These are phyloP conservation scores for Ceratorhiza oryzae-sativae DNA, from an alignment of 1,284 basidiomycete genomes.

Conservation along the genomic window DNA sequence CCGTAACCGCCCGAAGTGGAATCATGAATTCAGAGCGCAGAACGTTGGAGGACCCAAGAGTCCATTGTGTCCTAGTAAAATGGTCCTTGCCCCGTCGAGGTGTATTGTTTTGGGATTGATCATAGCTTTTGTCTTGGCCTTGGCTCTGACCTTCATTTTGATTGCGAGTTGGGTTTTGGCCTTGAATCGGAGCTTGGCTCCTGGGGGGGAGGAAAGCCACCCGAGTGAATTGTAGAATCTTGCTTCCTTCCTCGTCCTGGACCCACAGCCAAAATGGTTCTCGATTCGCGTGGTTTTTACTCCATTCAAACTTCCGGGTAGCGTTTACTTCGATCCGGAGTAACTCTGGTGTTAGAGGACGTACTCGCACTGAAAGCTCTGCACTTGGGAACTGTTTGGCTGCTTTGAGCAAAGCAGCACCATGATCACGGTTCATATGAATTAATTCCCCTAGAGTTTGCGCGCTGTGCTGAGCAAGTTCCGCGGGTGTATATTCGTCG, in stretches of 20 bases:
- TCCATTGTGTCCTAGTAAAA: not conserved
- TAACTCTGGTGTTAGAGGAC: slow-evolving; percentile 84
- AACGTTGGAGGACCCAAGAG: slow-evolving; percentile 48
- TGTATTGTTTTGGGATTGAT: slow-evolving; percentile 50
- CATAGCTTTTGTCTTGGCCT: slow-evolving; percentile 44
- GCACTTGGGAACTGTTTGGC: slow-evolving; percentile 88
- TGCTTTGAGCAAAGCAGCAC: slow-evolving; percentile 77
- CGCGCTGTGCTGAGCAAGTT: slow-evolving; percentile 78
- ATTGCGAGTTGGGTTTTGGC: not conserved
- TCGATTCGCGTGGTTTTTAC: slow-evolving; percentile 73
- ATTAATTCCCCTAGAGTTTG: slow-evolving; percentile 83
- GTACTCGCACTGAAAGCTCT: slow-evolving; percentile 71
- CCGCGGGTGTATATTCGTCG: slow-evolving; percentile 80
- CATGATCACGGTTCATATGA: slow-evolving; percentile 88
- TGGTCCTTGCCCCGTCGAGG: not conserved
- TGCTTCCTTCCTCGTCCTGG: slow-evolving; percentile 80
- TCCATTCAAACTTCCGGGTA: slow-evolving; percentile 85
- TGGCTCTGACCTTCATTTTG: not conserved
- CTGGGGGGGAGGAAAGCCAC: slow-evolving; percentile 65
- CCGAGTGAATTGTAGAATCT: slow-evolving; percentile 85
- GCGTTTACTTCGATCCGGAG: slow-evolving; percentile 78
- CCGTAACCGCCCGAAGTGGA: slow-evolving; percentile 65
- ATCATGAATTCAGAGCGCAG: slow-evolving; percentile 83
- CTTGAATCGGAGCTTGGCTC: no score
- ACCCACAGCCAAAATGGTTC: slow-evolving; percentile 98